Evolutionary conservation across 2,329 filamentous ascomycete species (phyloP).

Genomic region (Penicillium sp.): DNA sequence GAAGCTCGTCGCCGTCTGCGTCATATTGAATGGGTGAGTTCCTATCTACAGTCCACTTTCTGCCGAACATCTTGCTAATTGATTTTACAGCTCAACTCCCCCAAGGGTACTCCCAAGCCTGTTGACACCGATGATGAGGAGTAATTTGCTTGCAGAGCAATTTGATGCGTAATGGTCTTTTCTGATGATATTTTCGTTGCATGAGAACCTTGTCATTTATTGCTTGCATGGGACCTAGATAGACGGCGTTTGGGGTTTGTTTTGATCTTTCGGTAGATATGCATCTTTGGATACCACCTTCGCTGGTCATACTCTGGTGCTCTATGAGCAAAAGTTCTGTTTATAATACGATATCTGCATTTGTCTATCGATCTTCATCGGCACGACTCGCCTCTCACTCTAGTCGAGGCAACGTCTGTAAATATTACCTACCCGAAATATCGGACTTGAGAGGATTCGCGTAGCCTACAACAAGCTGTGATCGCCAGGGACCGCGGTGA

Average conservation of each 20-base stretch:
- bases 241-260: conserved; percentile 22
- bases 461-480: background rate
- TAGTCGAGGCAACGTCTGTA: background rate
- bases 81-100: conserved; percentile 67
- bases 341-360: conserved; percentile 1
- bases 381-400: background rate
- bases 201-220: conserved; percentile 19
- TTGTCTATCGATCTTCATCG: background rate
- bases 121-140: conserved; percentile 73
- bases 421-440: background rate
- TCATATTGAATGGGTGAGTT: conserved; percentile 61
- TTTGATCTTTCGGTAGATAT: conserved; percentile 13
- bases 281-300: conserved; percentile 6
- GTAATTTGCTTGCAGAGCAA: conserved; percentile 18
- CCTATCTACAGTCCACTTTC: conserved; percentile 2
- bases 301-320: conserved; percentile 4
- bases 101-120: conserved; percentile 76
- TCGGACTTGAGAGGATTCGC: background rate
- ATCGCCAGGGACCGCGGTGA: background rate
- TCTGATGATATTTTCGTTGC: conserved; percentile 15
- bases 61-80: conserved; percentile 8
- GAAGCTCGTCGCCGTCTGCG: conserved; percentile 81
- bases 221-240: conserved; percentile 22
- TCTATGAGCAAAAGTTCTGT: conserved; percentile 15
- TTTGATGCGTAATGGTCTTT: conserved; percentile 21